Evolutionary conservation across 495 filamentous ascomycete species (phyloP).

Genomic region (Corynascus novoguineensis): DNA sequence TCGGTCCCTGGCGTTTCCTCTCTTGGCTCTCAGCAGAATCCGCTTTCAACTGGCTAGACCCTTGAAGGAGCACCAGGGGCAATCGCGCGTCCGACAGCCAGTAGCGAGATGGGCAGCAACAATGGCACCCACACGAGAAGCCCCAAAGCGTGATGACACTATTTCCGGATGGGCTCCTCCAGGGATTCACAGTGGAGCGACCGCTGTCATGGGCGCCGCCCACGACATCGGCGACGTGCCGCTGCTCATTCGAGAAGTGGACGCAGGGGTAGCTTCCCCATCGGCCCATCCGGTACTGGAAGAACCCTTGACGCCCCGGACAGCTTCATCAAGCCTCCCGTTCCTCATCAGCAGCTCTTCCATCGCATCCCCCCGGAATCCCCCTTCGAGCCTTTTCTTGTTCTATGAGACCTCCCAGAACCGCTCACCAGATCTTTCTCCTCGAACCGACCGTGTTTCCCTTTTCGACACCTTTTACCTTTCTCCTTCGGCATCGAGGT

Average conservation of each 20-base stretch:
- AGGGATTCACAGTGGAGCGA: conserved; percentile 8
- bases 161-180: conserved; percentile 1
- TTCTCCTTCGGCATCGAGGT: conserved; percentile 27
- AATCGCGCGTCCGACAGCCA: conserved; percentile 8
- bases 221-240: neutral
- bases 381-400: conserved; percentile 1
- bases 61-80: conserved; percentile 3
- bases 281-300: conserved; percentile 12
- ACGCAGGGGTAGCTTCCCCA: conserved; percentile 7
- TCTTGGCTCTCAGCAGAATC: neutral
- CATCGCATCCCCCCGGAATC: neutral
- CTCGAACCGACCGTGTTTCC: conserved; percentile 8
- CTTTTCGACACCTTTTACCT: conserved; percentile 26
- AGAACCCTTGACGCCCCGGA: conserved; percentile 24
- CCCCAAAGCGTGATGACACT: conserved; percentile 5
- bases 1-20: neutral
- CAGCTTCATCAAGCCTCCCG: conserved; percentile 19
- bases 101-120: conserved; percentile 19
- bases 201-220: conserved; percentile 3
- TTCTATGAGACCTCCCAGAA: neutral
- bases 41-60: conserved; percentile 15
- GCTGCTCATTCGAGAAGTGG: neutral
- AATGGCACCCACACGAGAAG: conserved; percentile 2
- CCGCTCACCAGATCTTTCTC: neutral
- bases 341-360: conserved; percentile 19